A percentile compares a stretch with the other conserved stretches of the same genome.
These are phyloP conservation scores for Fusarium caatingaense DNA, from an alignment of 2,329 filamentous ascomycete genomes.

Conservation along the genomic window DNA sequence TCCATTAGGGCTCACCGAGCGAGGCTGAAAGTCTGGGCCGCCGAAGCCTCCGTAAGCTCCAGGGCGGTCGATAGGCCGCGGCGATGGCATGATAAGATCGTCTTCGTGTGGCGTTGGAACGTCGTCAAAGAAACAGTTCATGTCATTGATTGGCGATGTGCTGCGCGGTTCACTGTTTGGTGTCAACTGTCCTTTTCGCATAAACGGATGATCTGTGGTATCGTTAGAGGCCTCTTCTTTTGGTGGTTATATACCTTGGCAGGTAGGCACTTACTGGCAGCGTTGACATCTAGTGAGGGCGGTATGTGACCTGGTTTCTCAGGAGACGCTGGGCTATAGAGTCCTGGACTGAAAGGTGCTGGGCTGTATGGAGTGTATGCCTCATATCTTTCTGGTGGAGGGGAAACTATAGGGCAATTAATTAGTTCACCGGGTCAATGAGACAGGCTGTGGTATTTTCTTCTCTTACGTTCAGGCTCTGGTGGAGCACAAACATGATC, in stretches of 20 bases:
- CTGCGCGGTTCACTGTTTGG: constrained; percentile 72
- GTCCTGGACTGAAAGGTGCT: constrained; percentile 18
- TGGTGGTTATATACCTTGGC: neutral
- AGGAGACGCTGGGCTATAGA: constrained; percentile 32
- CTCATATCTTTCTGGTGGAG: constrained; percentile 51
- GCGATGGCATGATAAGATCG: constrained; percentile 52
- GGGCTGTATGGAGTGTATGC: constrained; percentile 44
- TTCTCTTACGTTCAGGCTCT: constrained; percentile 61
- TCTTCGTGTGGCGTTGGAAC: constrained; percentile 59
- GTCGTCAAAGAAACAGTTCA: constrained; percentile 58
- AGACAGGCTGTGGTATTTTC: constrained; percentile 5
- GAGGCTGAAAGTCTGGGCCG: constrained; percentile 37
- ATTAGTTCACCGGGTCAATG: constrained; percentile 13
- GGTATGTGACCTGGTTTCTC: constrained; percentile 57
- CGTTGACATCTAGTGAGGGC: constrained; percentile 62
- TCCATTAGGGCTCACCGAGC: constrained; percentile 41
- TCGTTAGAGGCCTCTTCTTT: constrained; percentile 43
- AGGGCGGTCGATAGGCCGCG: constrained; percentile 55
- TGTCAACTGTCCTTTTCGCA: constrained; percentile 69
- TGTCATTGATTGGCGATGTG: constrained; percentile 66
- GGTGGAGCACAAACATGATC: constrained; percentile 78
- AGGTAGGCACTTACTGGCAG: constrained; percentile 60
- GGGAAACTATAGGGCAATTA: constrained; percentile 49
- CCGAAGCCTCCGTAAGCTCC: constrained; percentile 63
- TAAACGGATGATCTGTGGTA: constrained; percentile 63